phyloP scores from a whole-genome alignment of 805 yeast genomes.

The Lachancea sp. region DNA sequence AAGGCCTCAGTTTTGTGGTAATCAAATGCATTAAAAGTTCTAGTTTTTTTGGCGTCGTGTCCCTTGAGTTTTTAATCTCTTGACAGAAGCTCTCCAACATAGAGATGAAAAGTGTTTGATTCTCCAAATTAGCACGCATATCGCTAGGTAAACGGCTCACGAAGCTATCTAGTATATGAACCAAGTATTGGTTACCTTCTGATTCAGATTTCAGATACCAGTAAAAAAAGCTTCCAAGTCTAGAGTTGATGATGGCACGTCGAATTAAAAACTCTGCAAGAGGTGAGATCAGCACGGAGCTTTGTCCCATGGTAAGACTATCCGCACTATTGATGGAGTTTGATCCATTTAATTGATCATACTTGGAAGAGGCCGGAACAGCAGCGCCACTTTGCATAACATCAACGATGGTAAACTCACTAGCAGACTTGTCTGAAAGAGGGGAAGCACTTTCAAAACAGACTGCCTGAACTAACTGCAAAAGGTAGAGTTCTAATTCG shows the following conservation, averaged over 20 bases:
- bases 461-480: constrained; percentile 88
- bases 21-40: constrained; percentile 52
- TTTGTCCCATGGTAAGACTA: constrained; percentile 14
- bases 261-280: constrained; percentile 69
- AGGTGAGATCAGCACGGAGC: constrained; percentile 43
- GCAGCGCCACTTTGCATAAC: constrained; percentile 26
- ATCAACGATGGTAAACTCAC: constrained; percentile 37
- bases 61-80: constrained; percentile 58
- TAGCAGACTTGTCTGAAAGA: constrained; percentile 26
- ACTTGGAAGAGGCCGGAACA: constrained; percentile 5
- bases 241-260: constrained; percentile 56
- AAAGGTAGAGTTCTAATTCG: constrained; percentile 71
- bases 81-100: constrained; percentile 60
- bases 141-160: constrained; percentile 31
- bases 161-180: constrained; percentile 44
- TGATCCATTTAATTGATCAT: constrained; percentile 7
- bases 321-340: constrained; percentile 12
- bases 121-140: constrained; percentile 31
- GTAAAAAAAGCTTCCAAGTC: constrained; percentile 75
- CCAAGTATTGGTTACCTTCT: constrained; percentile 53
- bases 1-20: constrained; percentile 36
- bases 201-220: constrained; percentile 91
- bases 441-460: constrained; percentile 54
- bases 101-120: constrained; percentile 66
- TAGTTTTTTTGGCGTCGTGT: constrained; percentile 68